phyloP scores from a whole-genome alignment of 1,284 basidiomycete species.

The Rhodotorula sp. region DNA sequence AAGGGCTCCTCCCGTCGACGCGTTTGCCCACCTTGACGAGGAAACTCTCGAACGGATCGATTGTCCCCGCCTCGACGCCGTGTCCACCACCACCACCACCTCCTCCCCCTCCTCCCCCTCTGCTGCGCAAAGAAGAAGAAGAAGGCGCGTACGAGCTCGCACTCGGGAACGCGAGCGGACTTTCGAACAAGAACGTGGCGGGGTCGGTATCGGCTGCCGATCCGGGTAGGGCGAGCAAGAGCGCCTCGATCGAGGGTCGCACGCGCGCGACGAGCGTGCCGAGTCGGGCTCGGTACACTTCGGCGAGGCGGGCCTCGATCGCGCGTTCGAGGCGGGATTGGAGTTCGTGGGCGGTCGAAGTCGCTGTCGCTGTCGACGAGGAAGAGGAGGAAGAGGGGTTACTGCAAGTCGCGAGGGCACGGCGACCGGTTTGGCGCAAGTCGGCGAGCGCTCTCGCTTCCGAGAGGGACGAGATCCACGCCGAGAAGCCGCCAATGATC shows the following conservation, averaged over 20 bases:
- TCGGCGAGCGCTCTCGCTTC: slow-evolving; percentile 19
- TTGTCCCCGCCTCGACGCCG: too few species aligned
- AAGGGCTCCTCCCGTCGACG: slow-evolving; percentile 31
- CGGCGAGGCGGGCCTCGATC: slow-evolving; percentile 25
- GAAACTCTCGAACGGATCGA: slow-evolving; percentile 36
- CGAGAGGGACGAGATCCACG: slow-evolving; percentile 26
- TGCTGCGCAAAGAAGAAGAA: neutral
- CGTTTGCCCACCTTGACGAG: slow-evolving; percentile 28
- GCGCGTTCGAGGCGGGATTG: slow-evolving; percentile 7
- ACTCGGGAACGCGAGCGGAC: slow-evolving; percentile 32
- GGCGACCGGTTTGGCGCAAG: slow-evolving; percentile 12
- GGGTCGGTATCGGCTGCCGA: slow-evolving; percentile 17
- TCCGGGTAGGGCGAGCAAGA: slow-evolving; percentile 18
- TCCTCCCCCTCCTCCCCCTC: neutral
- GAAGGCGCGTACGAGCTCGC: neutral
- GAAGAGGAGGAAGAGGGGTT: neutral
- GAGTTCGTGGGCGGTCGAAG: neutral
- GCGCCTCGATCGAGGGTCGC: slow-evolving; percentile 13
- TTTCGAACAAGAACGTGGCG: slow-evolving; percentile 34
- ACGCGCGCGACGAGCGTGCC: slow-evolving; percentile 14
- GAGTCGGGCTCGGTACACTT: slow-evolving; percentile 25
- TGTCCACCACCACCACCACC: neutral
- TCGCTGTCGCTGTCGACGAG: neutral
- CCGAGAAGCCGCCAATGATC: slow-evolving; percentile 16
- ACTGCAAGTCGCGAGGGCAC: neutral